Conservation (phyloP, 2,329 filamentous ascomycete species). For the Geosmithia putterillii region DNA sequence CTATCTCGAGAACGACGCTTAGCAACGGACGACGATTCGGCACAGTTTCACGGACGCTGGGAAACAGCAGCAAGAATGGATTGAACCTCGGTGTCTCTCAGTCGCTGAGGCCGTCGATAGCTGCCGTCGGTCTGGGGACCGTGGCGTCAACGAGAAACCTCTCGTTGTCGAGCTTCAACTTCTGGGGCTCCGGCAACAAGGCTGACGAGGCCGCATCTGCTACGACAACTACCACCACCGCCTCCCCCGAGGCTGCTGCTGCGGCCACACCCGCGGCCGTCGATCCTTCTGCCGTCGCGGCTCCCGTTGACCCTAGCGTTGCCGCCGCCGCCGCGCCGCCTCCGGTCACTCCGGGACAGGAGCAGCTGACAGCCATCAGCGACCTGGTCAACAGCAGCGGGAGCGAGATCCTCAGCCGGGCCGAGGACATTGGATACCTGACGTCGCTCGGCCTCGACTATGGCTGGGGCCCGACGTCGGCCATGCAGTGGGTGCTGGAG, state of each 20-base stretch:
- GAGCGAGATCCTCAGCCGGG: slow-evolving; percentile 39
- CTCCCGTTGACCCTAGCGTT: slow-evolving; percentile 1
- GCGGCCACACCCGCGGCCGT: neutral
- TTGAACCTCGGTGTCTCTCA: slow-evolving; percentile 7
- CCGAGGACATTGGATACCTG: slow-evolving; percentile 72
- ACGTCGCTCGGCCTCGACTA: slow-evolving; percentile 76
- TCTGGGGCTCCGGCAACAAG: slow-evolving; percentile 21
- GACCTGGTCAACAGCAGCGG: slow-evolving; percentile 17
- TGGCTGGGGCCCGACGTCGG: slow-evolving; percentile 65
- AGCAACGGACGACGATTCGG: slow-evolving; percentile 21
- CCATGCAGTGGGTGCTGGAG: slow-evolving; percentile 69
- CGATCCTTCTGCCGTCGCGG: slow-evolving; percentile 3
- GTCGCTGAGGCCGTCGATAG: slow-evolving; percentile 9
- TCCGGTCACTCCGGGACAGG: slow-evolving; percentile 5
- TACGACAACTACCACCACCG: slow-evolving; percentile 3
- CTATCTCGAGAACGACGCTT: slow-evolving; percentile 9
- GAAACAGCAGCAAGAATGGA: slow-evolving; percentile 4
- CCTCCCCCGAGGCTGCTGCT: neutral
- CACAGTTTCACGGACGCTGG: slow-evolving; percentile 13
- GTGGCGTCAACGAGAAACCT: slow-evolving; percentile 14
- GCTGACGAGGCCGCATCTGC: slow-evolving; percentile 7
- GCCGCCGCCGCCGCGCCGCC: slow-evolving; percentile 5
- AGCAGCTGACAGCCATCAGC: slow-evolving; percentile 18
- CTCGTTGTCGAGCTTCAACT: slow-evolving; percentile 11
- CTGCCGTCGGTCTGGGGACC: slow-evolving; percentile 17